phyloP scores from a whole-genome alignment of 2,329 filamentous ascomycete genomes.

The Talaromyces sp. region DNA sequence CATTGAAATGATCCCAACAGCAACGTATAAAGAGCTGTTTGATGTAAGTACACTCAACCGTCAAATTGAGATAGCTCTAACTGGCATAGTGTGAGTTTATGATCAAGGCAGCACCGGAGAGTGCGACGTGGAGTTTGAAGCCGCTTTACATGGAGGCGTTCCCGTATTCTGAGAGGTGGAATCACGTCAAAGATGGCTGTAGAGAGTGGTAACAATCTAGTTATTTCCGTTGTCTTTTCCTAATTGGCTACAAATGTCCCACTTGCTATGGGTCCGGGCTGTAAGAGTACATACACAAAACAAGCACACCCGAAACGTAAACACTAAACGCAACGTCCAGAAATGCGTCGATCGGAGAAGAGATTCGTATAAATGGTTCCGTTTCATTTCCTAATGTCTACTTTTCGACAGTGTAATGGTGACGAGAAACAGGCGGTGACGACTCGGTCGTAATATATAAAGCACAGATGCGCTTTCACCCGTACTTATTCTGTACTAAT shows the following conservation, averaged over 20 bases:
- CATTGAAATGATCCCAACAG: background rate
- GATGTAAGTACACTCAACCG: background rate
- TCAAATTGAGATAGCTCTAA: background rate
- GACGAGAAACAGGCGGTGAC: too few relatives aligned
- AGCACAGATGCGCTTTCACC: too few relatives aligned
- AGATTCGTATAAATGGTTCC: too few relatives aligned
- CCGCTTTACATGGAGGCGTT: background rate
- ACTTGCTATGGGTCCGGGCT: background rate
- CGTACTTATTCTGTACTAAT: background rate
- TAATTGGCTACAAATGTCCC: background rate
- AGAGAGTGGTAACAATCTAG: background rate
- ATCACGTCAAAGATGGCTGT: background rate
- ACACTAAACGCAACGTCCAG: too few relatives aligned
- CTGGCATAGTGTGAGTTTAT: background rate
- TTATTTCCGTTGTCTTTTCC: background rate
- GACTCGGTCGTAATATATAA: too few relatives aligned
- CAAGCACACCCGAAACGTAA: too few relatives aligned
- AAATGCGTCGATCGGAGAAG: too few relatives aligned
- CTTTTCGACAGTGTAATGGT: background rate
- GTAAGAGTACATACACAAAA: background rate
- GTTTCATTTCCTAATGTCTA: too few relatives aligned
- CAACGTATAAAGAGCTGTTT: background rate
- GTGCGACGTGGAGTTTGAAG: background rate
- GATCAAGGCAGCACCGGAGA: background rate
- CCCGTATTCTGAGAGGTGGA: background rate